phyloP scores from a whole-genome alignment of 73 alveolate genomes.

The Halteria grandinella region DNA sequence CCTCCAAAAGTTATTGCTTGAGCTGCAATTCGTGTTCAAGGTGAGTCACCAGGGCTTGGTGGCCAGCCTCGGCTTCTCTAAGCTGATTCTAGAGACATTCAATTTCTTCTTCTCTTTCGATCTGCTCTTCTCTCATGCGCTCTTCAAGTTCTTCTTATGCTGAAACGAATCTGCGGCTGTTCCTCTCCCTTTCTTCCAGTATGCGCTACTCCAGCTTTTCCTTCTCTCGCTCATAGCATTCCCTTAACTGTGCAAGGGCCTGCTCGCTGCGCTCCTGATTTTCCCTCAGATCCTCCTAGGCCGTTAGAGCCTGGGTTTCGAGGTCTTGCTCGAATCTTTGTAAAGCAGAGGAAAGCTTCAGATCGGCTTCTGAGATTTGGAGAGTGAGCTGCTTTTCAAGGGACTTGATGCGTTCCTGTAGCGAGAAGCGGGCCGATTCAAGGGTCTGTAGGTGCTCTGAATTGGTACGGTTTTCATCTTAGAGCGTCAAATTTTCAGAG shows the following conservation, averaged over 20 bases:
- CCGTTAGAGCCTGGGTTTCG: constrained; percentile 31
- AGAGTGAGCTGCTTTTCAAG: no score
- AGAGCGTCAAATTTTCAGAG: no score
- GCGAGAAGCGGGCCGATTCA: no score
- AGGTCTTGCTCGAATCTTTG: constrained; percentile 58
- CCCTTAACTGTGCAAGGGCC: constrained; percentile 58
- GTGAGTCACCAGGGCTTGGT: constrained; percentile 48
- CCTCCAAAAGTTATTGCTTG: constrained; percentile 56
- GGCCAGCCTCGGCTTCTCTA: constrained; percentile 56
- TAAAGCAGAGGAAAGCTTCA: no score
- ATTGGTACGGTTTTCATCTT: no score
- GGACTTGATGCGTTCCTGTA: no score
- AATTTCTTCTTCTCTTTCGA: constrained; percentile 71
- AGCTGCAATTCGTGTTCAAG: constrained; percentile 74
- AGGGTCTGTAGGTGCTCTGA: no score
- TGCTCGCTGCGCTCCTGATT: constrained; percentile 65
- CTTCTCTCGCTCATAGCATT: constrained; percentile 75
- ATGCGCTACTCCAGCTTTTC: constrained; percentile 66
- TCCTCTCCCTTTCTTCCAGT: constrained; percentile 70
- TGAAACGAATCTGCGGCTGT: constrained; percentile 48
- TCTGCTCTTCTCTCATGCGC: constrained; percentile 60
- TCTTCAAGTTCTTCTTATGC: constrained; percentile 66
- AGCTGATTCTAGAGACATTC: constrained; percentile 65
- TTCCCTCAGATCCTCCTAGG: constrained; percentile 57
- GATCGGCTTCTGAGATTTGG: no score